Base-by-base conservation (phyloP, 1,284 basidiomycete genomes). In the Mycena sp. region DNA sequence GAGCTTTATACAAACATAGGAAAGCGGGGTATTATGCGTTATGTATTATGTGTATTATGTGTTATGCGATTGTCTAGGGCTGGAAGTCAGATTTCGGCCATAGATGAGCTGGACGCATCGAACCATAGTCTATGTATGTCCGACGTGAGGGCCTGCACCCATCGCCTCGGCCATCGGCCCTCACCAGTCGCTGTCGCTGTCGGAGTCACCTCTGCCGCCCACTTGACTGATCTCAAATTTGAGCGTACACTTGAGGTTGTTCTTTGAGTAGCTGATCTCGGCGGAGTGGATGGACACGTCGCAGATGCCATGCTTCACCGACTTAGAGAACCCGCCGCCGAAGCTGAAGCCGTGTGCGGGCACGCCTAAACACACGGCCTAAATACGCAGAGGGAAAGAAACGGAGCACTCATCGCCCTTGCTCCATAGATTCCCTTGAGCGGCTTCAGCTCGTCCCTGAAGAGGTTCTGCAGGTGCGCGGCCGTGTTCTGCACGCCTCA, bases 181-280 rank as follows among this genome's bases (percentile, higher is more conserved):
- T 54, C 41, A 65, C 14, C 25, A 61, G 26, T 65, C 64, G 38
- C 45, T 50, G 25, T 64, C 62, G 19, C 56, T 59, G 14, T 58
- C 58, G 2, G 45, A 50, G 32, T 41, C 58, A 38, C 60, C 66
- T 19, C 65, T 70, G 23, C 70, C 70, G 12, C 72, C 72, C 12
- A 55, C 62, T 55, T 78, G 68, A 11, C 40, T 67, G 35, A 83
- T 76, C 49, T 79, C 77, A 60, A 81, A 77, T 67, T 81, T 82
- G 61, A 81, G 64, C 10, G 72, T 70, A 67, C 77, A 80, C 65
- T 82, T 81, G 72, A 81, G 74, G 52, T 71, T 74, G n/a, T n/a
- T n/a, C n/a, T n/a, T n/a, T n/a, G n/a, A n/a, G n/a, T n/a, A n/a
- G n/a, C n/a, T n/a, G n/a, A 81, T 74, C 40, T 80, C 75, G 45